Evolutionary conservation across 768 basidiomycete species (phyloP).

Genomic region (Tylopilus sp.): DNA sequence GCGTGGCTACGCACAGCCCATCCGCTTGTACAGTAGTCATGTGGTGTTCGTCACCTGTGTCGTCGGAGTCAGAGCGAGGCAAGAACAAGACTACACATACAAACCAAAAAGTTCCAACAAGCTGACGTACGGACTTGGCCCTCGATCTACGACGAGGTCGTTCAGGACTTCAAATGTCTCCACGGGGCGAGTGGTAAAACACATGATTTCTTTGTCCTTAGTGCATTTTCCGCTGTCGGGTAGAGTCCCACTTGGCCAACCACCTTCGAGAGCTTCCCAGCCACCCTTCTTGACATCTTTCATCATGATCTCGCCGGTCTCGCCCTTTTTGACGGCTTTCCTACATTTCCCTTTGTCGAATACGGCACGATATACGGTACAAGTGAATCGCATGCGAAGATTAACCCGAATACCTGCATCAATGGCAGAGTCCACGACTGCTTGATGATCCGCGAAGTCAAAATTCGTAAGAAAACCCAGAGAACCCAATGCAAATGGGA

Average conservation of each 20-base stretch:
- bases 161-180: constrained; percentile 97
- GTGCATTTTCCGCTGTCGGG: constrained; percentile 44
- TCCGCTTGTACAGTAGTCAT: constrained; percentile 99
- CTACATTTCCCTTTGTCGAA: constrained; percentile 63
- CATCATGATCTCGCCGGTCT: constrained; percentile 97
- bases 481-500: constrained; percentile 95
- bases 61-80: constrained; percentile 1
- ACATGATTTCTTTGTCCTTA: constrained; percentile 98
- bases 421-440: constrained; percentile 83
- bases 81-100: constrained; percentile 25
- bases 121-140: constrained; percentile 97
- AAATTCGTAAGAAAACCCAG: constrained; percentile 98
- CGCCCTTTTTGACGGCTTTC: constrained; percentile 87
- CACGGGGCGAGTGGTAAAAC: constrained; percentile 90
- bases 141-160: constrained; percentile 96
- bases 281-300: constrained; percentile 84
- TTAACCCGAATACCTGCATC: constrained; percentile 96
- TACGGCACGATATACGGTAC: constrained; percentile 94
- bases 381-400: constrained; percentile 98
- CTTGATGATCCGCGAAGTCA: constrained; percentile 81
- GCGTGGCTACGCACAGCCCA: constrained; percentile 90
- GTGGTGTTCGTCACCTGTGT: constrained; percentile 92
- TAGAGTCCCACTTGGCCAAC: constrained; percentile 47
- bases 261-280: constrained; percentile 95
- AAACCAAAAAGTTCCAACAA: constrained; percentile 93